Conservation (phyloP, 805 yeast species). For the Nakazawaea anatomiae region DNA sequence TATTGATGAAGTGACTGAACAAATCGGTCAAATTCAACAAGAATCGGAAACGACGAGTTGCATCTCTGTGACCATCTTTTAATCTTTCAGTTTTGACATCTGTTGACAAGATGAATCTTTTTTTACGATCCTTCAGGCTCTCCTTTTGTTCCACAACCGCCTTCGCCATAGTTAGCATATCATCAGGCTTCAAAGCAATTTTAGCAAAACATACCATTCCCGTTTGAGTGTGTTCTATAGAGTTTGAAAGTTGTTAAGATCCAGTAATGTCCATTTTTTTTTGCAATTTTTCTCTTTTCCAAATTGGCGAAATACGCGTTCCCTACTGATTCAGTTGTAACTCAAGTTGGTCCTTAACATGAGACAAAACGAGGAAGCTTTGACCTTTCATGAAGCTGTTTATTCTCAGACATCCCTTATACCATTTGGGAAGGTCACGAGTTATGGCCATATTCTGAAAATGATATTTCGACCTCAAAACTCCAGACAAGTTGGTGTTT, state of each 20-base stretch:
- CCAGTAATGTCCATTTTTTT: neutral
- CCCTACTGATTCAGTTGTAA: too few relatives aligned
- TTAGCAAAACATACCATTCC: neutral
- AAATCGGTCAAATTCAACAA: conserved; percentile 77
- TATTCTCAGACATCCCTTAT: conserved; percentile 46
- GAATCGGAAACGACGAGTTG: conserved; percentile 75
- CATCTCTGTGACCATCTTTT: conserved; percentile 50
- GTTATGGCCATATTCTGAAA: conserved; percentile 73
- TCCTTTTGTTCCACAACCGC: conserved; percentile 12
- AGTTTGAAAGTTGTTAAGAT: too few relatives aligned
- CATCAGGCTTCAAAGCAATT: neutral
- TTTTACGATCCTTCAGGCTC: conserved; percentile 34
- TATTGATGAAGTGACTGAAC: conserved; percentile 82
- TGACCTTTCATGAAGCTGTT: conserved; percentile 56
- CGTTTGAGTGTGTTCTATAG: too few relatives aligned
- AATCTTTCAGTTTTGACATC: conserved; percentile 56
- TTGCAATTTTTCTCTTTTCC: neutral
- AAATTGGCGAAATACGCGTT: neutral
- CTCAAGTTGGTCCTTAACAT: neutral
- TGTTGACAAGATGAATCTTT: conserved; percentile 40
- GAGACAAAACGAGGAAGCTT: conserved; percentile 33
- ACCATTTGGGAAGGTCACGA: conserved; percentile 60
- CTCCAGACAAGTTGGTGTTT: conserved; percentile 69
- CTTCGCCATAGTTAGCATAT: neutral
- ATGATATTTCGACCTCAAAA: conserved; percentile 56